Evolutionary conservation across 441 rosid genomes (phyloP).

Genomic region (Euphorbia corollata): DNA sequence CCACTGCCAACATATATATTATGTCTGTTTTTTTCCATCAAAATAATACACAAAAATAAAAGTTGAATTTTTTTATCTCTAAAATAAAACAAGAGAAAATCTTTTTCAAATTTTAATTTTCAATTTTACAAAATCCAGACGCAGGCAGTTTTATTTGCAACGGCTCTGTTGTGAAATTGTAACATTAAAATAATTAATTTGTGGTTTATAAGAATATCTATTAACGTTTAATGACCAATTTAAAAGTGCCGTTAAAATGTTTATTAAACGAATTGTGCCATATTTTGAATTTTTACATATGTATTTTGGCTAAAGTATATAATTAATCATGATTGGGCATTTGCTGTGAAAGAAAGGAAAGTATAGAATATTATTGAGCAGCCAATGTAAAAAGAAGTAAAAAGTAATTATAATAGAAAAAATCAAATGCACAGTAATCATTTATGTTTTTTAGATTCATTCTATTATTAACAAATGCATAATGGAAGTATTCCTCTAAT

Average conservation of each 20-base stretch:
- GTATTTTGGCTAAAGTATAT: not conserved
- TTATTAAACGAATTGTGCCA: not conserved
- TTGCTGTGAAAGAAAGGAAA: not conserved
- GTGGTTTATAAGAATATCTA: not conserved
- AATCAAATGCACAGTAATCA: not conserved
- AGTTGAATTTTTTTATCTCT: too few species aligned
- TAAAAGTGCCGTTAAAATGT: not conserved
- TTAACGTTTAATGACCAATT: not conserved
- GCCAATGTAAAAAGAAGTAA: not conserved
- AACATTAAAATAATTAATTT: not conserved
- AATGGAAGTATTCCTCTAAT: too few species aligned
- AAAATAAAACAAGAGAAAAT: too few species aligned
- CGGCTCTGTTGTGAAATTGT: not conserved
- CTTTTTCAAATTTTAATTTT: too few species aligned
- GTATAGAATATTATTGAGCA: conserved; percentile 2
- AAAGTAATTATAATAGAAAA: conserved; percentile 7
- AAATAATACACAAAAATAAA: too few species aligned
- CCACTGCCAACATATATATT: conserved; percentile 18
- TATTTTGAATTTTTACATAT: not conserved
- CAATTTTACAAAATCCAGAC: too few species aligned
- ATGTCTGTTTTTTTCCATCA: not conserved
- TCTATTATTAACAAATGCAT: not conserved
- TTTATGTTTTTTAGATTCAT: not conserved
- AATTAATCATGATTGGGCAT: not conserved
- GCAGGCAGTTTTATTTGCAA: not conserved